These are phyloP conservation scores for Pleochaeta shiraiana DNA, from an alignment of 2,329 filamentous ascomycete genomes.

Conservation along the genomic window DNA sequence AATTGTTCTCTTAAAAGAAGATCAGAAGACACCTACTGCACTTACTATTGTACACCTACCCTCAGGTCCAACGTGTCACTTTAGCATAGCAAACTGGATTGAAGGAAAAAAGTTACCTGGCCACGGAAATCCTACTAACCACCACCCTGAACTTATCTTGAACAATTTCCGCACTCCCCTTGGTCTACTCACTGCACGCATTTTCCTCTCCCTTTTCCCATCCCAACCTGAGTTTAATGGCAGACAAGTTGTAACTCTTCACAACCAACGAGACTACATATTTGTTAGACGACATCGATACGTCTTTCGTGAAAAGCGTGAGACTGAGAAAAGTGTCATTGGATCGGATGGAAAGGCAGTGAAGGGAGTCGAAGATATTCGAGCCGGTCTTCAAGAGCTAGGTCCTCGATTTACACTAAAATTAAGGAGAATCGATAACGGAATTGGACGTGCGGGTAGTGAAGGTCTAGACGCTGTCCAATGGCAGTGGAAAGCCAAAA, in stretches of 20 bases:
- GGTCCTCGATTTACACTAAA: conserved; percentile 73
- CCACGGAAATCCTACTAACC: conserved; percentile 70
- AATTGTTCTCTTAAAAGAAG: conserved; percentile 69
- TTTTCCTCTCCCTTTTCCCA: conserved; percentile 66
- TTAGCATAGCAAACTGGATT: conserved; percentile 75
- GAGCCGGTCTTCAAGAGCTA: conserved; percentile 74
- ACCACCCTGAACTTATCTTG: conserved; percentile 73
- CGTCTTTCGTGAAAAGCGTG: conserved; percentile 71
- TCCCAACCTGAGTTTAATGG: conserved; percentile 64
- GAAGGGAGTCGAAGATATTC: conserved; percentile 65
- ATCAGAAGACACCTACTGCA: conserved; percentile 64
- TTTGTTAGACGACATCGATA: conserved; percentile 84
- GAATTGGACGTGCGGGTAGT: conserved; percentile 47
- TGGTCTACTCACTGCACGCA: conserved; percentile 64
- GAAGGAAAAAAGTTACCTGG: conserved; percentile 74
- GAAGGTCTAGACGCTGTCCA: conserved; percentile 28
- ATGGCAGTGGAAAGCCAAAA: conserved; percentile 92
- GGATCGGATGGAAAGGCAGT: conserved; percentile 65
- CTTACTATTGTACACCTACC: conserved; percentile 73
- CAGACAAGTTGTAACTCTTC: conserved; percentile 73
- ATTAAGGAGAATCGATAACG: conserved; percentile 75
- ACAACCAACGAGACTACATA: conserved; percentile 93
- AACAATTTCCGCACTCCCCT: conserved; percentile 93
- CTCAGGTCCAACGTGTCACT: conserved; percentile 76
- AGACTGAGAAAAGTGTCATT: conserved; percentile 69